A percentile compares a stretch with the other conserved stretches of the same genome.
These are phyloP conservation scores for Cephalotrichum gorgonifer DNA, from an alignment of 2,329 filamentous ascomycete genomes.

Conservation along the genomic window DNA sequence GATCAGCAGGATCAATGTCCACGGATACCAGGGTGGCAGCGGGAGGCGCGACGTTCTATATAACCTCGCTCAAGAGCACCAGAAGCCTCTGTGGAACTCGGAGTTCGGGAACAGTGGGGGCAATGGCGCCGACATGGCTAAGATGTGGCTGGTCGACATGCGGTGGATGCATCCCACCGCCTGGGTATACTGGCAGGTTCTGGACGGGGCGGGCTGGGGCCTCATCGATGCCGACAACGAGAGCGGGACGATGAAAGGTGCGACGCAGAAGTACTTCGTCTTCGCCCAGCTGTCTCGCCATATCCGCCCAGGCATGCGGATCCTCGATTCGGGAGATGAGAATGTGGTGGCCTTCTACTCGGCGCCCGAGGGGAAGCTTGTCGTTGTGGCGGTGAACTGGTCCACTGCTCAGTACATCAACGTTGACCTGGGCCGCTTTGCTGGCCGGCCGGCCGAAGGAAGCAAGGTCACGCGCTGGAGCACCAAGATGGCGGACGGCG, in stretches of 20 bases:
- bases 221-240: conserved; percentile 28
- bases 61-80: conserved; percentile 12
- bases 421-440: too few relatives aligned
- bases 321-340: too few relatives aligned
- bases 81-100: conserved; percentile 33
- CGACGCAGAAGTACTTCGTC: conserved; percentile 27
- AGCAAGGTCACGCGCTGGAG: too few relatives aligned
- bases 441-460: too few relatives aligned
- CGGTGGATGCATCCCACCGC: conserved; percentile 26
- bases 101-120: conserved; percentile 61
- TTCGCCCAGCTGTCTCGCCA: conserved; percentile 31
- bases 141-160: conserved; percentile 44
- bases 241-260: conserved; percentile 15
- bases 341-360: too few relatives aligned
- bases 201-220: conserved; percentile 29
- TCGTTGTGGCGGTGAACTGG: too few relatives aligned
- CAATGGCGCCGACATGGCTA: conserved; percentile 61
- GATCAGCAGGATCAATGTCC: conserved; percentile 27
- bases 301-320: conserved; percentile 27
- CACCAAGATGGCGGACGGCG: too few relatives aligned
- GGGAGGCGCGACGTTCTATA: conserved; percentile 24
- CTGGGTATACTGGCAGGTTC: conserved; percentile 33
- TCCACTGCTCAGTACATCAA: too few relatives aligned
- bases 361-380: too few relatives aligned
- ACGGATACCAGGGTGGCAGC: conserved; percentile 26